Evolutionary conservation across 2,329 filamentous ascomycete genomes (phyloP).

Genomic region (Sporothrix globosa): DNA sequence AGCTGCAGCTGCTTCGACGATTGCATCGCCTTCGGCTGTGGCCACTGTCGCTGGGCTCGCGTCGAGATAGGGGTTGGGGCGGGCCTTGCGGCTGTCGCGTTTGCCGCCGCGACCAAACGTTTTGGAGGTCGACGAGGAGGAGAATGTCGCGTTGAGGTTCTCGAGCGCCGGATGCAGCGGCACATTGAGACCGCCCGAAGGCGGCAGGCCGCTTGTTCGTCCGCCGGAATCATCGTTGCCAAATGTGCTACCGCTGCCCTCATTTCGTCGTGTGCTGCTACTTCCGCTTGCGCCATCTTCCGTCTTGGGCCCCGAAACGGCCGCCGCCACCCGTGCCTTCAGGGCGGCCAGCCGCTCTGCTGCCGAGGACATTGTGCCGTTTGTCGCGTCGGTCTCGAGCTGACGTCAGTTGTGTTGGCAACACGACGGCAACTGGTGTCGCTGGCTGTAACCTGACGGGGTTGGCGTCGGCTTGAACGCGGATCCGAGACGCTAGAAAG

Average conservation of each 20-base stretch:
- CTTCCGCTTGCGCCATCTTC: not conserved
- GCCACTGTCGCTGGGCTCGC: constrained; percentile 61
- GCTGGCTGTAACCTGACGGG: too few relatives aligned
- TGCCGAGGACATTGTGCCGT: constrained; percentile 41
- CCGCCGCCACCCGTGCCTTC: constrained; percentile 77
- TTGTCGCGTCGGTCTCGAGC: constrained; percentile 2
- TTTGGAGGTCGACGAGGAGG: constrained; percentile 46
- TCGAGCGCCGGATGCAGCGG: constrained; percentile 77
- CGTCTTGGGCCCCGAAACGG: constrained; percentile 54
- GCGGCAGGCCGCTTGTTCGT: constrained; percentile 33
- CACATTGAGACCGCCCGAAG: constrained; percentile 68
- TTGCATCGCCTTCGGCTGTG: constrained; percentile 56
- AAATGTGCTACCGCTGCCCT: constrained; percentile 50
- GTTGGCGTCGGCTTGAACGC: not conserved
- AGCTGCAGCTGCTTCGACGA: constrained; percentile 62
- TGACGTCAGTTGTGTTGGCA: not conserved
- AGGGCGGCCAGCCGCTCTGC: constrained; percentile 73
- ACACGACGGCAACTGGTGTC: not conserved
- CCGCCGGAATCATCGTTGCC: constrained; percentile 27
- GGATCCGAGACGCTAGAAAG: too few relatives aligned
- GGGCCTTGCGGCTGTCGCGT: constrained; percentile 22
- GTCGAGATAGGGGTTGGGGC: constrained; percentile 79
- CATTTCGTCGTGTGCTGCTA: not conserved
- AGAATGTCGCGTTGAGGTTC: constrained; percentile 54
- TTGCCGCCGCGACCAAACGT: constrained; percentile 29